A percentile compares a stretch with the other conserved stretches of the same genome.
These are phyloP conservation scores for Pleoardoris graminearum DNA, from an alignment of 2,329 filamentous ascomycete genomes.

Conservation along the genomic window DNA sequence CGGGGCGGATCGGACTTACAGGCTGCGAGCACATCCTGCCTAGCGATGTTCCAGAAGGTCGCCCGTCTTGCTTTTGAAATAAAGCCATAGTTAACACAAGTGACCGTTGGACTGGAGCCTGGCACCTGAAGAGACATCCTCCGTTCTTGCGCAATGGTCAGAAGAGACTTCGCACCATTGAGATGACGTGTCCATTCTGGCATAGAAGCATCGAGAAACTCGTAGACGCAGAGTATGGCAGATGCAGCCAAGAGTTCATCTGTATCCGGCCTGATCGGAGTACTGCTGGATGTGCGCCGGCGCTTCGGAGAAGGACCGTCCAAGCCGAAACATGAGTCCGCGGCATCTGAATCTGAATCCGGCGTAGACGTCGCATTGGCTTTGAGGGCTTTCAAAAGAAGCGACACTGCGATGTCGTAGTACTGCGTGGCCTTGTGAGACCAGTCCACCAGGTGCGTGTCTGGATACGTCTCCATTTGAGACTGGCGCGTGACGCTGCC, in stretches of 20 bases:
- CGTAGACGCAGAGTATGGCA: conserved; percentile 68
- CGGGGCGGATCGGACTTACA: conserved; percentile 47
- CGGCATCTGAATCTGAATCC: conserved; percentile 31
- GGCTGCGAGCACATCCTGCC: conserved; percentile 67
- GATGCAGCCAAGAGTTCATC: conserved; percentile 68
- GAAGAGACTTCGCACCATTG: conserved; percentile 65
- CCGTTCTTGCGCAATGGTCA: conserved; percentile 58
- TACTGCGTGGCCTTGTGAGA: conserved; percentile 64
- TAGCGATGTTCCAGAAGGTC: conserved; percentile 69
- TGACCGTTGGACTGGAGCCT: conserved; percentile 40
- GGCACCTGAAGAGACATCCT: conserved; percentile 52
- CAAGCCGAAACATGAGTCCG: conserved; percentile 11
- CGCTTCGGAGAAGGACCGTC: conserved; percentile 40
- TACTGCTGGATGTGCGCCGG: conserved; percentile 49
- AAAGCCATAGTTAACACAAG: conserved; percentile 29
- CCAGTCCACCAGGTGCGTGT: conserved; percentile 57
- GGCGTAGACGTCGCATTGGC: conserved; percentile 35
- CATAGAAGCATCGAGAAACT: conserved; percentile 67
- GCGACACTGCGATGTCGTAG: conserved; percentile 61
- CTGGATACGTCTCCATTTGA: conserved; percentile 57
- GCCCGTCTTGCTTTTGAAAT: conserved; percentile 61
- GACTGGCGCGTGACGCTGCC: conserved; percentile 54
- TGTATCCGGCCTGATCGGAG: conserved; percentile 48
- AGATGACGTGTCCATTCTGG: conserved; percentile 67
- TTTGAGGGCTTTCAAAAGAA: conserved; percentile 46